Base-by-base conservation (phyloP, 306 rosid species). In the Hylodesmum podocarpum region DNA sequence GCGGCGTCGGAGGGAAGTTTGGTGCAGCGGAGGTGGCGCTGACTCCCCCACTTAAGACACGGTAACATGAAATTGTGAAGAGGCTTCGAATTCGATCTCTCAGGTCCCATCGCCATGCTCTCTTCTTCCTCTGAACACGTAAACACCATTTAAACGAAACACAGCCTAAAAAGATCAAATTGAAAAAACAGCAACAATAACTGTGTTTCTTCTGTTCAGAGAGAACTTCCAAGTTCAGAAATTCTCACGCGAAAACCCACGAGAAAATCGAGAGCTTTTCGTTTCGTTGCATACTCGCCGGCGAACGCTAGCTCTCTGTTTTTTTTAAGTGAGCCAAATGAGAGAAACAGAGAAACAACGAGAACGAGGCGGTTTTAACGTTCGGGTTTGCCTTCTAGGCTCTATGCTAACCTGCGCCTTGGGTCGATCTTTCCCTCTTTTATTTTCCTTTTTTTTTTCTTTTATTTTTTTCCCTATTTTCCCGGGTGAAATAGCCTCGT, bases 31-130 rank as follows among this genome's bases (percentile, higher is more conserved):
- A 94, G 90, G 78, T 80, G 43, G 82, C 82, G 91, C 84, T 90
- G 98, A 81, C n/a, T 90, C 82, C 97, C 98, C 98, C 98, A 94
- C 87, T 86, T 89, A 84, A 90, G 76, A 64, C 83, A 88, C 11
- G 98, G 91, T 73, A 91, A 65, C 76, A 79, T 79, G 94, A 94
- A 94, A 89, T 94, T 91, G 87, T 94, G 98, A 22, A 91, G 93
- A 73, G 87, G 87, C 85, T 87, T 94, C 69, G 90, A 78, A 84
- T 87, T 94, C 69, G 90, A 78, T 85, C 96, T 81, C 85, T 87
- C 97, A 15, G 89, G 84, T 54, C 85, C 92, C 84, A 81, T 85
- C 43, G 88, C 98, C 98, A 88, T 85, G 73, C 73, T 64, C 5
- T 63, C 59, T 77, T 27, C 69, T 39, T 62, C 80, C 0, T 49